Percentiles rank a stretch among this genome's conserved stretches.
Evolutionary conservation across 2,329 filamentous ascomycete genomes (phyloP).

Genomic region (Epichloe elymi): DNA sequence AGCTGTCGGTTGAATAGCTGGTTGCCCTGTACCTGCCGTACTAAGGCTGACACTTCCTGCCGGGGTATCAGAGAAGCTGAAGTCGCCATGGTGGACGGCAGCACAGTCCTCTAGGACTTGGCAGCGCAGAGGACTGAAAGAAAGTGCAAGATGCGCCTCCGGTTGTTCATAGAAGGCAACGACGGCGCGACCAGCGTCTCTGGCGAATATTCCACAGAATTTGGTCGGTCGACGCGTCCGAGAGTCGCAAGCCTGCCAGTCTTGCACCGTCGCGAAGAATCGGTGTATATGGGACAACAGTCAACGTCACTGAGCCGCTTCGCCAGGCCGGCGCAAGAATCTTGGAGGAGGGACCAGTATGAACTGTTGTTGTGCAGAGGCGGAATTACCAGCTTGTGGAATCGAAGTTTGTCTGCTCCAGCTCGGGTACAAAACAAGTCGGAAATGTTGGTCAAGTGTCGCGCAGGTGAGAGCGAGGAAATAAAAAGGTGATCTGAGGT

Average conservation of each 20-base stretch:
- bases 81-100: constrained; percentile 12
- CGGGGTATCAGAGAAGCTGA: constrained; percentile 17
- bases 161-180: constrained; percentile 5
- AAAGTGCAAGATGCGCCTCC: neutral
- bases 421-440: neutral
- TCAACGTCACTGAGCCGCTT: neutral
- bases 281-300: too few species aligned
- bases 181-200: neutral
- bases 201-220: neutral
- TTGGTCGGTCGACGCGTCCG: neutral
- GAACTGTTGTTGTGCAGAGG: neutral
- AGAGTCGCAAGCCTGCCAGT: neutral
- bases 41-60: constrained; percentile 31
- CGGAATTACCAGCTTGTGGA: neutral
- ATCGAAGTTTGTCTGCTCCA: neutral
- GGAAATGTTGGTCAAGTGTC: neutral
- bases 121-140: neutral
- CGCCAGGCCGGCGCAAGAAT: constrained; percentile 1
- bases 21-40: constrained; percentile 29
- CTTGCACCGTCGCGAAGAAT: neutral
- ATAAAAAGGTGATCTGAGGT: neutral
- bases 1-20: constrained; percentile 49
- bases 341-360: neutral
- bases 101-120: neutral
- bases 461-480: neutral